These are phyloP conservation scores for Pezicula radicicola DNA, from an alignment of 2,329 filamentous ascomycete species.

Conservation along the genomic window DNA sequence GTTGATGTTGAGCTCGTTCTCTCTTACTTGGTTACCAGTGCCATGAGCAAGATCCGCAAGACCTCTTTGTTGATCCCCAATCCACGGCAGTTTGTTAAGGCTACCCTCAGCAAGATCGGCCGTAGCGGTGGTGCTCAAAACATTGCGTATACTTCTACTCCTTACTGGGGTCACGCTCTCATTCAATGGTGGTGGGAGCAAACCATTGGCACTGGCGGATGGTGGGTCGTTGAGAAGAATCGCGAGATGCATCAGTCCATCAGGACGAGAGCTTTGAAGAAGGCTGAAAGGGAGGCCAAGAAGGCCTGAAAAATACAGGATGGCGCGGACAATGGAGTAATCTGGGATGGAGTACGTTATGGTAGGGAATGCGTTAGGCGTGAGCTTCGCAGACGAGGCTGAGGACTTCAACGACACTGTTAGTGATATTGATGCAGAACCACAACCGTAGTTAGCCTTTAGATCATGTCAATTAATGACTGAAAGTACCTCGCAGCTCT, in stretches of 20 bases:
- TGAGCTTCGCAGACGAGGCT: too few relatives aligned
- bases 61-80: constrained; percentile 76
- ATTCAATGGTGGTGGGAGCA: constrained; percentile 78
- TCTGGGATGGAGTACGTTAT: too few relatives aligned
- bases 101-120: constrained; percentile 78
- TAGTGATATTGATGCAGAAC: too few relatives aligned
- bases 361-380: too few relatives aligned
- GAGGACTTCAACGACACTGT: too few relatives aligned
- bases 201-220: constrained; percentile 55
- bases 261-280: constrained; percentile 64
- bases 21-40: constrained; percentile 88
- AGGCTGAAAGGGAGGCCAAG: constrained; percentile 65
- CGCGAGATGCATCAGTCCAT: constrained; percentile 66
- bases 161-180: constrained; percentile 87
- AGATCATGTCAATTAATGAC: too few relatives aligned
- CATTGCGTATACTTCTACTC: constrained; percentile 81
- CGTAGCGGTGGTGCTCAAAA: constrained; percentile 72
- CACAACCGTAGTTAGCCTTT: too few relatives aligned
- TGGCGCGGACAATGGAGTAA: too few relatives aligned
- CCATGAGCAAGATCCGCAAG: constrained; percentile 94
- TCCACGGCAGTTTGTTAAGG: constrained; percentile 76
- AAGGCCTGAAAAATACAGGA: constrained; percentile 31
- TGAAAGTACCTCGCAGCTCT: too few relatives aligned
- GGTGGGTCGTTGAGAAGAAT: constrained; percentile 57
- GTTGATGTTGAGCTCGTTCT: constrained; percentile 90